phyloP scores from a whole-genome alignment of 225 moss, liverwort and hornwort genomes.

The Asterella californica region DNA sequence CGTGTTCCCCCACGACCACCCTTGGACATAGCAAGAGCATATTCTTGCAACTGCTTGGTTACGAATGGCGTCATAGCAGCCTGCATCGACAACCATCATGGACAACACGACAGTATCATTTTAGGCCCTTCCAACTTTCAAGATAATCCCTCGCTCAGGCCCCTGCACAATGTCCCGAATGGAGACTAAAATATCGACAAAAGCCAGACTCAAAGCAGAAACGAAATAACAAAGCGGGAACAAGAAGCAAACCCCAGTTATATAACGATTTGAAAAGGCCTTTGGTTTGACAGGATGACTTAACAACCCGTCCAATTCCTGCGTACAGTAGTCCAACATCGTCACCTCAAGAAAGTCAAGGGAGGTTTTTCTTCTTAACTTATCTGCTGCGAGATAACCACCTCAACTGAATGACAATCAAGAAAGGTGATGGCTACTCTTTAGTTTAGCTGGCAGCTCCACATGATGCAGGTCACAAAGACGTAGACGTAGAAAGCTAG shows the following conservation, averaged over 20 bases:
- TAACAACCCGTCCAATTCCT: slow-evolving; percentile 75
- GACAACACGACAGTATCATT: neutral
- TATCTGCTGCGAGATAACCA: neutral
- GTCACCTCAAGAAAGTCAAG: neutral
- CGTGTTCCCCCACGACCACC: slow-evolving; percentile 32
- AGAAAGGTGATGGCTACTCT: neutral
- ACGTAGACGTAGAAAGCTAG: neutral
- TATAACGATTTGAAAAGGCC: slow-evolving; percentile 82
- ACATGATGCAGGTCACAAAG: neutral
- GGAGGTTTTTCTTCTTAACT: neutral
- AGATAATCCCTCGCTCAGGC: neutral
- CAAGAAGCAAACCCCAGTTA: slow-evolving; percentile 60
- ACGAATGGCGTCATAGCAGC: slow-evolving; percentile 75
- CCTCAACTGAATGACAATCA: neutral
- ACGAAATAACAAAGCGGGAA: neutral
- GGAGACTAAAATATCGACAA: neutral
- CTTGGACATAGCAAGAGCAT: slow-evolving; percentile 42
- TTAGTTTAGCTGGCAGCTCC: neutral
- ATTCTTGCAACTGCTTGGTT: slow-evolving; percentile 80
- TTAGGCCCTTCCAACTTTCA: neutral
- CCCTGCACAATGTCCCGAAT: neutral
- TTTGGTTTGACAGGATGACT: slow-evolving; percentile 79
- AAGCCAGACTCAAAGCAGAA: neutral
- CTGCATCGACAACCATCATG: slow-evolving; percentile 39
- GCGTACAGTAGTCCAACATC: slow-evolving; percentile 14